Conservation (phyloP, 202 grass and related monocot species). For the Sporobolus alterniflorus region DNA sequence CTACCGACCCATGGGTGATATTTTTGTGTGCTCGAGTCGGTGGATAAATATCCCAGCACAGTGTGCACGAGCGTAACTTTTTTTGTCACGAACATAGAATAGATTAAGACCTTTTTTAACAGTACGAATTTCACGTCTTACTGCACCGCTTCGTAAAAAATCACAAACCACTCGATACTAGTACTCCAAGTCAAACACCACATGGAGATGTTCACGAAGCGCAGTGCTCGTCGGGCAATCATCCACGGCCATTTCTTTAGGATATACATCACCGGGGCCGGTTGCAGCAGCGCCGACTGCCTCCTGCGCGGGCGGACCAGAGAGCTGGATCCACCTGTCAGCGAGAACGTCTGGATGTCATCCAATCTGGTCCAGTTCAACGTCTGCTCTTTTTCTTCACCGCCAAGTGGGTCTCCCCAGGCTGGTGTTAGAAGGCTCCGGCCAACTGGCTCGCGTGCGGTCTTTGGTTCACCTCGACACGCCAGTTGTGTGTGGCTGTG, state of each 20-base stretch:
- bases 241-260: neutral
- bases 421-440: too few species aligned
- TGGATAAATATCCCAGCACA: neutral
- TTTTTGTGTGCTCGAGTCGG: neutral
- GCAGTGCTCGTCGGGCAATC: neutral
- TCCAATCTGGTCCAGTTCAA: neutral
- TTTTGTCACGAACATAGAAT: neutral
- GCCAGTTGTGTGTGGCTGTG: too few species aligned
- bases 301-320: neutral
- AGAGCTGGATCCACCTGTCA: neutral
- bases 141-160: neutral
- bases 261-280: neutral
- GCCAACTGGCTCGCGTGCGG: neutral
- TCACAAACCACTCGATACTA: too few species aligned
- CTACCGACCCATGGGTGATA: neutral
- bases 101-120: neutral
- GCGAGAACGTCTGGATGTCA: neutral
- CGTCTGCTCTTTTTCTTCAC: neutral
- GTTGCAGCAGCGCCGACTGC: neutral
- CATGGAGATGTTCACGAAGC: neutral
- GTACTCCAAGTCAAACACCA: neutral
- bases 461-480: neutral
- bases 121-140: neutral
- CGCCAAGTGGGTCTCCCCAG: too few species aligned
- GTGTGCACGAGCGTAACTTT: neutral